Conservation (phyloP, 2,329 filamentous ascomycete species). For the Biscogniauxia mediterranea region DNA sequence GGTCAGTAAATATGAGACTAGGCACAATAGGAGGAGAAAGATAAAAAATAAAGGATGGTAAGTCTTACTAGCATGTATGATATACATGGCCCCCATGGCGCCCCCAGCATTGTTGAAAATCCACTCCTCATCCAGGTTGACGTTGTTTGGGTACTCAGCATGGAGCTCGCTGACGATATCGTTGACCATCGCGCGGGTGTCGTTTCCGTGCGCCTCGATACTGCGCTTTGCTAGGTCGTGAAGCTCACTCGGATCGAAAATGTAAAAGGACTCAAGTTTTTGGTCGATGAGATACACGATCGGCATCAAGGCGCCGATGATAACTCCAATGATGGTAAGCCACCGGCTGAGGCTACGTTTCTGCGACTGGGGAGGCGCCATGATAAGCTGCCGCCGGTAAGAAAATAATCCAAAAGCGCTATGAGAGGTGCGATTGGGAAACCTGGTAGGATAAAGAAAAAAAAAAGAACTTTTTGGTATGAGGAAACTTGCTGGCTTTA, state of each 20-base stretch:
- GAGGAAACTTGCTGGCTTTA: not conserved
- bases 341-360: slow-evolving; percentile 33
- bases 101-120: slow-evolving; percentile 90
- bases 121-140: slow-evolving; percentile 78
- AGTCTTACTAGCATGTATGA: slow-evolving; percentile 75
- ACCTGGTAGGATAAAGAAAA: not conserved
- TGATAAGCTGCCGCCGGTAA: not conserved
- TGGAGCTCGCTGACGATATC: slow-evolving; percentile 69
- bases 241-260: slow-evolving; percentile 70
- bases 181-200: slow-evolving; percentile 66
- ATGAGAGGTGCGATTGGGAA: not conserved
- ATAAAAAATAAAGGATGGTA: not conserved
- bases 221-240: slow-evolving; percentile 66
- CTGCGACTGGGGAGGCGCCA: not conserved
- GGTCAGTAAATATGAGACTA: slow-evolving; percentile 23
- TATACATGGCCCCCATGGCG: slow-evolving; percentile 89
- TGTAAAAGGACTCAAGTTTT: slow-evolving; percentile 66
- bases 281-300: slow-evolving; percentile 56
- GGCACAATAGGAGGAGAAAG: not conserved
- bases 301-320: slow-evolving; percentile 54
- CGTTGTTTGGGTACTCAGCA: slow-evolving; percentile 48
- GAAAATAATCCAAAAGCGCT: not conserved
- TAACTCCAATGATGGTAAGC: slow-evolving; percentile 50
- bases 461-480: not conserved
- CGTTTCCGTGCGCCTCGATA: slow-evolving; percentile 68